Evolutionary conservation across 768 basidiomycete genomes (phyloP).

Genomic region (Strobilomyces confusus): DNA sequence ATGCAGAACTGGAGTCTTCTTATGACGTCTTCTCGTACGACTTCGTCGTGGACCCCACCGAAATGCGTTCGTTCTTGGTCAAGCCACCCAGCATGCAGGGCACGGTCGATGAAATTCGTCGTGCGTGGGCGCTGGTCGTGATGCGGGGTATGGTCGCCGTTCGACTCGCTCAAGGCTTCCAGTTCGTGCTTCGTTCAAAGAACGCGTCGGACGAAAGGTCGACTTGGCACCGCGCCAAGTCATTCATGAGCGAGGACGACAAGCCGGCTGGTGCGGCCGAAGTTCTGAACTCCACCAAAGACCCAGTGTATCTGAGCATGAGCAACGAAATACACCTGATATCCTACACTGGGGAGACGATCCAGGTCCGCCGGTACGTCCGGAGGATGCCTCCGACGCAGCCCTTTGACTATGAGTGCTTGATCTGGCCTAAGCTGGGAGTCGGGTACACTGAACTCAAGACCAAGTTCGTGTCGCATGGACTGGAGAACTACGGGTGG

Average conservation of each 20-base stretch:
- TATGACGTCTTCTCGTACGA: conserved; percentile 87
- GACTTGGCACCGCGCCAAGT: conserved; percentile 46
- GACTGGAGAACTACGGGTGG: conserved; percentile 82
- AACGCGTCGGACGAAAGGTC: conserved; percentile 32
- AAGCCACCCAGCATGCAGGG: conserved; percentile 52
- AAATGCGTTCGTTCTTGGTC: conserved; percentile 86
- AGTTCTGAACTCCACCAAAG: conserved; percentile 52
- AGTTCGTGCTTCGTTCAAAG: conserved; percentile 68
- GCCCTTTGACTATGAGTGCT: conserved; percentile 75
- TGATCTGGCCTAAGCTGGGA: conserved; percentile 92
- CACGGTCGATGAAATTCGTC: conserved; percentile 53
- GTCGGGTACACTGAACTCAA: conserved; percentile 79
- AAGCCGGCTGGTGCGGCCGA: conserved; percentile 64
- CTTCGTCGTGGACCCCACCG: conserved; percentile 78
- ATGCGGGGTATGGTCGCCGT: conserved; percentile 95
- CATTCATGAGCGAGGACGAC: conserved; percentile 55
- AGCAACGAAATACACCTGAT: conserved; percentile 94
- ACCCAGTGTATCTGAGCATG: conserved; percentile 89
- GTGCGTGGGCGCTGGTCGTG: conserved; percentile 71
- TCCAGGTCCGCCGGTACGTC: conserved; percentile 84
- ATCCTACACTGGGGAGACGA: conserved; percentile 84
- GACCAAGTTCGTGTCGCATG: conserved; percentile 73
- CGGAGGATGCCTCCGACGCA: conserved; percentile 62
- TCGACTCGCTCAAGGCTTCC: conserved; percentile 90
- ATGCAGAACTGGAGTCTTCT: conserved; percentile 66